Evolutionary conservation across 768 basidiomycete genomes (phyloP), one percentile per base, ranked within the genome.

Genomic region (Psilocybe cyanescens): DNA sequence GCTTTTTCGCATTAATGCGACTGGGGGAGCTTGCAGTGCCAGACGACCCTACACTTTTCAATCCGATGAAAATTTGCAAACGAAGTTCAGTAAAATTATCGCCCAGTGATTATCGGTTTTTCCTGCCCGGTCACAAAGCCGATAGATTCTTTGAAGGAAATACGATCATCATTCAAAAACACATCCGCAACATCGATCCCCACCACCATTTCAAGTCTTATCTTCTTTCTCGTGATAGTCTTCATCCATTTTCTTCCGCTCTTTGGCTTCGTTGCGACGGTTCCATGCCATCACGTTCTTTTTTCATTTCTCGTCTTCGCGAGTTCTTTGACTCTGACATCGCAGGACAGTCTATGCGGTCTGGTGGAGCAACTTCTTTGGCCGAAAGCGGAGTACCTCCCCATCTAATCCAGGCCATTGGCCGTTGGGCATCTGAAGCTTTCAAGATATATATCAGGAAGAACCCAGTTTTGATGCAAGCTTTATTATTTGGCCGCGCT

Each of bases 1-100:
- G 74, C 1, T 79, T 78, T 58, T 64, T 68, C 49, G 74, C 65
- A 3, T 61, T 80, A 2, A 57, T 76, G 48, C 68, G 71, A 0
- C 64, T 78, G 0, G 77, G 76, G 7, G 75, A 78, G 60, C 59
- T 78, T 19, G 65, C 64, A 11, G 71, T 62, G 28, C 72, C 75
- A 0, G 68, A 77, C 56, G 76, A 81, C 61, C 56, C n/a, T 0
- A 67, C 61, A 41, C 74, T 73, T 41, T 66, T 71, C 30, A 72
- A 75, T 70, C 64, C 24, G n/a, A 12, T 63, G 66, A 55, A 64
- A 67, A 30, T 44, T 29, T 74, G 52, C 69, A 71, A 7, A 3
- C 52, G 14, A 6, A 0, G 0, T n/a, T 29, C 8, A 71, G 76
- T 61, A 0, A 17, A 31, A 0, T 24, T 3, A 78, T 78, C 58